phyloP scores from a whole-genome alignment of 164 flowering plant genomes.

The Nymphaea colorata region DNA sequence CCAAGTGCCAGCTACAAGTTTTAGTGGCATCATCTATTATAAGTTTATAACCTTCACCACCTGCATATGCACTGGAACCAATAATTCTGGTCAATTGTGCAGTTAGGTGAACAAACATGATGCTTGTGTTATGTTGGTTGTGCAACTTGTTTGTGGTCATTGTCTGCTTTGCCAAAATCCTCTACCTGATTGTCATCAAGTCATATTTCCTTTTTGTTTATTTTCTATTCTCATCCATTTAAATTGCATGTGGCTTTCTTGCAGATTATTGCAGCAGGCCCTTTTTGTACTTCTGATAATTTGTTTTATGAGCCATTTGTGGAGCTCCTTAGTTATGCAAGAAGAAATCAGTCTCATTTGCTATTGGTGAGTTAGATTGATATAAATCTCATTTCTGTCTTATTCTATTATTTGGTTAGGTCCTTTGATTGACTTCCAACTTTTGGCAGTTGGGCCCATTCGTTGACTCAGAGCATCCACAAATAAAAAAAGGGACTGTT shows the following conservation, averaged over 20 bases:
- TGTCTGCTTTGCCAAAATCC: background rate
- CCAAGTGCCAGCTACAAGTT: too few species aligned
- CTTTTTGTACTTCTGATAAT: constrained; percentile 87
- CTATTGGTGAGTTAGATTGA: constrained; percentile 46
- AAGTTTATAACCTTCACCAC: too few species aligned
- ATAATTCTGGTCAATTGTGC: background rate
- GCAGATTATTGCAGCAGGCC: constrained; percentile 95
- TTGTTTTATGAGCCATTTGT: constrained; percentile 77
- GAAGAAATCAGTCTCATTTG: constrained; percentile 78
- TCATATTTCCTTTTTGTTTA: background rate
- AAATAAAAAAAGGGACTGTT: constrained; percentile 58
- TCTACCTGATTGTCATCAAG: background rate
- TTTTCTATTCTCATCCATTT: background rate
- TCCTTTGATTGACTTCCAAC: background rate
- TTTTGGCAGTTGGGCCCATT: constrained; percentile 86
- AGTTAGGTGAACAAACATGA: background rate
- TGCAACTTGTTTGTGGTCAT: background rate
- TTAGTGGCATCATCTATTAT: too few species aligned
- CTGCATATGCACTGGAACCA: too few species aligned
- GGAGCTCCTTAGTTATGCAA: constrained; percentile 79
- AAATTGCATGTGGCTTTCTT: constrained; percentile 1
- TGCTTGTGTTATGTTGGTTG: too few species aligned
- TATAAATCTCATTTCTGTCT: background rate
- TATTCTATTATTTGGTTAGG: background rate
- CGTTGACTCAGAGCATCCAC: constrained; percentile 91